Evolutionary conservation across 345 rosid genomes (phyloP).

Genomic region (Brassica juncea): DNA sequence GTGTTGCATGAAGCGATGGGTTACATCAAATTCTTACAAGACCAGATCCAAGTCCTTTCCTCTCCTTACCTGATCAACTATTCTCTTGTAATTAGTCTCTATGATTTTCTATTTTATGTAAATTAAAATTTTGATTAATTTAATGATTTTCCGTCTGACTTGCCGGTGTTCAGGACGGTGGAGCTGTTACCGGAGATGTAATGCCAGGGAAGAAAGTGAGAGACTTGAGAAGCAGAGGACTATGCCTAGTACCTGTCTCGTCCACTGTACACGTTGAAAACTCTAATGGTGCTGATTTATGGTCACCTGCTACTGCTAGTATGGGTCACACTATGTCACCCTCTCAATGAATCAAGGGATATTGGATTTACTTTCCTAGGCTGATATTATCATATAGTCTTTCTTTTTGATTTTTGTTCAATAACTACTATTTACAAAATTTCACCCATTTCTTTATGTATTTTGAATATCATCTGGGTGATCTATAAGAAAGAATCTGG

Average conservation of each 20-base stretch:
- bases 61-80: conserved; percentile 72
- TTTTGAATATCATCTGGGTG: conserved; percentile 9
- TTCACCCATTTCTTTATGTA: conserved; percentile 18
- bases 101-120: not conserved
- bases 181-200: conserved; percentile 44
- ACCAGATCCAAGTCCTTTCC: conserved; percentile 85
- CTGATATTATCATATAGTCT: conserved; percentile 10
- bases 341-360: conserved; percentile 29
- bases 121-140: not conserved
- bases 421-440: conserved; percentile 26
- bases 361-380: conserved; percentile 5
- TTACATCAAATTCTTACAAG: conserved; percentile 88
- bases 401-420: not conserved
- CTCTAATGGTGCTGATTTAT: conserved; percentile 83
- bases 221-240: conserved; percentile 75
- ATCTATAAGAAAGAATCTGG: conserved; percentile 10
- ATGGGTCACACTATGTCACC: conserved; percentile 37
- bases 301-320: conserved; percentile 73
- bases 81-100: conserved; percentile 28
- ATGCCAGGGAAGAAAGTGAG: conserved; percentile 23
- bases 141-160: not conserved
- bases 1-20: conserved; percentile 98
- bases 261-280: conserved; percentile 62
- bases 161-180: conserved; percentile 44
- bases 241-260: conserved; percentile 76